Conservation (phyloP, 768 basidiomycete genomes). For the Suillus hirtellus region DNA sequence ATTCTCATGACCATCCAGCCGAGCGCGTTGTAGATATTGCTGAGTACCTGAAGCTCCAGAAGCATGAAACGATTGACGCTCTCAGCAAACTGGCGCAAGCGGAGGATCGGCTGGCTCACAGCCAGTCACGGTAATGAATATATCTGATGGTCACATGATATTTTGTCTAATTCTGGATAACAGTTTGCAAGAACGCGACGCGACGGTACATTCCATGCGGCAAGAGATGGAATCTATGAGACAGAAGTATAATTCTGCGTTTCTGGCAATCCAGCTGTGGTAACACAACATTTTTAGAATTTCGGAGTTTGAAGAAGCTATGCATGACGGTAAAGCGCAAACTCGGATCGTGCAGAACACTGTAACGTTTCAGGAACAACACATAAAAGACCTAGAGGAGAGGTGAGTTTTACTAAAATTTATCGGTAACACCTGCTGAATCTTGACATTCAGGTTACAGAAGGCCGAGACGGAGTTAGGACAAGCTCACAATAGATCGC, state of each 20-base stretch:
- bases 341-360: slow-evolving; percentile 32
- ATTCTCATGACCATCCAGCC: slow-evolving; percentile 22
- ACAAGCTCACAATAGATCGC: slow-evolving; percentile 22
- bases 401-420: slow-evolving; percentile 21
- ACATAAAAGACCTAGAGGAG: slow-evolving; percentile 25
- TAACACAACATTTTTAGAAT: slow-evolving; percentile 21
- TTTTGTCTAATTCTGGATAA: slow-evolving; percentile 17
- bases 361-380: slow-evolving; percentile 32
- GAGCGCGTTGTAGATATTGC: slow-evolving; percentile 23
- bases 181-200: slow-evolving; percentile 29
- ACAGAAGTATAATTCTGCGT: slow-evolving; percentile 26
- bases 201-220: slow-evolving; percentile 27
- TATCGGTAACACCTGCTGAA: slow-evolving; percentile 13
- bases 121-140: slow-evolving; percentile 23
- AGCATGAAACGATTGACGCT: slow-evolving; percentile 28
- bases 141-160: neutral
- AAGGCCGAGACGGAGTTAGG: slow-evolving; percentile 23
- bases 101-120: slow-evolving; percentile 27
- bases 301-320: slow-evolving; percentile 22
- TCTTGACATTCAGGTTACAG: slow-evolving; percentile 12
- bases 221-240: slow-evolving; percentile 32
- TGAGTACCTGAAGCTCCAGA: slow-evolving; percentile 29
- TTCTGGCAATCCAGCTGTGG: slow-evolving; percentile 16
- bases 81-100: slow-evolving; percentile 24
- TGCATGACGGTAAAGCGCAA: slow-evolving; percentile 27